Base-by-base conservation (phyloP, 106 monocot species). In the Narthecium ossifragum region DNA sequence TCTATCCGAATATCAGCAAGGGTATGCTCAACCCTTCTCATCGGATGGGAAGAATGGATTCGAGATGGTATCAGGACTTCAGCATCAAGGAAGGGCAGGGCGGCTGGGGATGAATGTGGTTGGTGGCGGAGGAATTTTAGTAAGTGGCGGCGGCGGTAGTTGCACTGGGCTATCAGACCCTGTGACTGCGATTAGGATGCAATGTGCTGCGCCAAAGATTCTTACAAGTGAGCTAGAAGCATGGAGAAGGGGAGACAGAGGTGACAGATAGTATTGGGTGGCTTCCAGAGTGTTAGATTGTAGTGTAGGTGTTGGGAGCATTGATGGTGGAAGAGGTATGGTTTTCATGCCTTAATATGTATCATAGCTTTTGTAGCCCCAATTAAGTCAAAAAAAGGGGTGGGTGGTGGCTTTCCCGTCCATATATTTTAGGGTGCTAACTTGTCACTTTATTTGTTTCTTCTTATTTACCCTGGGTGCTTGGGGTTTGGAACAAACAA, bases 111-210 rank as follows among this genome's bases (percentile, higher is more conserved):
- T 25, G 0, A 62, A 66, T 20, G 39, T 61, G n/a, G 53, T 50
- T 9, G 77, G 71, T 1, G 60, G 48, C 30, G 76, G 69, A 9
- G 60, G 73, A 17, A 59, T 69, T 31, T 27, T 81, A 2, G 58
- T 59, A 9, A 57, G 55, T 36, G 36, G 37, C 33, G 24, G 66
- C n/a, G 50, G 67, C n/a, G 70, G 58, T 36, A 13, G 34, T 61
- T 76, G 56, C 23, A 69, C 43, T 14, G 59, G 53, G 7, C 74
- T 82, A 0, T 67, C 82, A 0, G 89, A 94, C 51, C 85, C 85
- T 1, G 85, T 85, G 25, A 73, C 72, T 7, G 82, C 85, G 37
- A 60, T 93, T 8, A 85, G 73, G 60, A 40, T 82, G 72, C 86
- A 74, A 48, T 86, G 71, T 69, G 73, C 74, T 0, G 46, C 57